Evolutionary conservation across 179 eudicot species (phyloP), one percentile per base, ranked within the genome.

Genomic region (Camellia oleifera): DNA sequence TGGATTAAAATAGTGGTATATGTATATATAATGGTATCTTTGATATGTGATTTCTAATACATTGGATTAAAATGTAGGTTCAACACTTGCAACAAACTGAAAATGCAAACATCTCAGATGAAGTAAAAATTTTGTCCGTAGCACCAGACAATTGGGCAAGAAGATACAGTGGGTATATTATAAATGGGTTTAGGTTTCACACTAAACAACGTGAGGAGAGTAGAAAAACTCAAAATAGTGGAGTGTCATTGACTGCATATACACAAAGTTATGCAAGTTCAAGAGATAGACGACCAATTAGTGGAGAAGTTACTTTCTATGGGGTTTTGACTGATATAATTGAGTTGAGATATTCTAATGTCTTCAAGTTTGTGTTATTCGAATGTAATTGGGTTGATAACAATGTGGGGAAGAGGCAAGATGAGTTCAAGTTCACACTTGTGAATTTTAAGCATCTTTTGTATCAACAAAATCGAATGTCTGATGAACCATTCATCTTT

Each of bases 141-240:
- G 32, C 66, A 18, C 66, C 40, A 0, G 66, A 62, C 66, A 62
- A 18, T 7, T 62, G 66, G 66, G 66, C 66, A n/a, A 62, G 40
- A 62, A 62, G 66, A 23, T 62, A n/a, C 20, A 62, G 26, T n/a
- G 66, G 66, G 6, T 62, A 62, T 7, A n/a, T 62, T 62, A 62
- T n/a, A 62, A 62, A 62, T 62, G 66, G 66, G 66, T 62, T 62
- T 62, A 18, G 66, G 26, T 62, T 62, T 62, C 66, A 62, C 32
- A 62, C 66, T 23, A 62, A 62, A 26, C 26, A 62, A 9, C 40
- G 66, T 17, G 66, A 62, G 66, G 66, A 17, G 26, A 62, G 66
- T 9, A 17, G 23, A 23, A 62, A n/a, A 17, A 62, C 66, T n/a
- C 66, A 62, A 62, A 62, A 62, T 5, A 62, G 66, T 62, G 66